A percentile compares a stretch with the other conserved stretches of the same genome.
Evolutionary conservation across 306 rosid species (phyloP).

Genomic region (apple (Malus domestica)): DNA sequence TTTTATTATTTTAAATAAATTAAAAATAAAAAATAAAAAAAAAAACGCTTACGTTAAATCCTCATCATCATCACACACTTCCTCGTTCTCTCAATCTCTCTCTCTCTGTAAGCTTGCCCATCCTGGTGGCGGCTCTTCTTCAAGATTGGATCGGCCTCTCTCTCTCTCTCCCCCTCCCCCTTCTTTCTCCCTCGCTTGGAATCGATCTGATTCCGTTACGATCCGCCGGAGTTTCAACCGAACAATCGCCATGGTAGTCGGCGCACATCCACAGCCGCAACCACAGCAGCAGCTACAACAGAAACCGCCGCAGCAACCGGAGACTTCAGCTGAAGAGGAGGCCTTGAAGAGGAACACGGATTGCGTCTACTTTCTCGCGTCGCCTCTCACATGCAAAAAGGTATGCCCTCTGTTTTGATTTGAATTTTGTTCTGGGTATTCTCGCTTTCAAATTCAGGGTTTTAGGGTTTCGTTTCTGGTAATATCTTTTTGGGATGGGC

Average conservation of each 20-base stretch:
- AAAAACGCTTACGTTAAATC: slow-evolving; percentile 32
- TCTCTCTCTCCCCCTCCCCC: background rate
- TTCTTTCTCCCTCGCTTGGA: background rate
- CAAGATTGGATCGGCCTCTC: slow-evolving; percentile 46
- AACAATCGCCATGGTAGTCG: slow-evolving; percentile 62
- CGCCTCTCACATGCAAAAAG: slow-evolving; percentile 97
- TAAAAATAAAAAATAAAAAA: background rate
- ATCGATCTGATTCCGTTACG: slow-evolving; percentile 22
- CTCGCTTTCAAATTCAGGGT: background rate
- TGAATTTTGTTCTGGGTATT: background rate
- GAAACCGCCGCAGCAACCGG: slow-evolving; percentile 25
- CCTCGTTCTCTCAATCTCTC: slow-evolving; percentile 6
- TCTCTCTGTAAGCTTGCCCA: background rate
- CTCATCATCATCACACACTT: slow-evolving; percentile 24
- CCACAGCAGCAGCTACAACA: slow-evolving; percentile 17
- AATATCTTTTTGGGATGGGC: background rate
- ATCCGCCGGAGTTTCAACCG: slow-evolving; percentile 15
- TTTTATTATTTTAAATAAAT: background rate
- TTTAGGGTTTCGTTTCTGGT: background rate
- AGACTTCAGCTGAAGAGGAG: slow-evolving; percentile 68
- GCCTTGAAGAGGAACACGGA: slow-evolving; percentile 89
- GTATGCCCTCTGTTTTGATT: slow-evolving; percentile 19
- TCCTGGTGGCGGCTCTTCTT: slow-evolving; percentile 62
- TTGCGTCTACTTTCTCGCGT: slow-evolving; percentile 97
- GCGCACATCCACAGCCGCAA: slow-evolving; percentile 40